Evolutionary conservation across 306 rosid genomes (phyloP).

Genomic region (Alnus rubra): DNA sequence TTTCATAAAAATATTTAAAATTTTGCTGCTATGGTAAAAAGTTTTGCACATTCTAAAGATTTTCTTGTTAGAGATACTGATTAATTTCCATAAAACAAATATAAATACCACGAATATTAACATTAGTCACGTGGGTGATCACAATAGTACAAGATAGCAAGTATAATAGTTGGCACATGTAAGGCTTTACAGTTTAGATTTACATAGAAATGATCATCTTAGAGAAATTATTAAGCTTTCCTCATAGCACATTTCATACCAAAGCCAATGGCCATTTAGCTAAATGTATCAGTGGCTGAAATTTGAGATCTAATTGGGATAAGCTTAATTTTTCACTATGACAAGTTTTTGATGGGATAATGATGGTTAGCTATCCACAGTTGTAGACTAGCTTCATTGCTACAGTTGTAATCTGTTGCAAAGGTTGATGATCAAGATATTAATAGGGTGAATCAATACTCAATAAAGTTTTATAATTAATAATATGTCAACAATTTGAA

Average conservation of each 20-base stretch:
- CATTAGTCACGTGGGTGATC: neutral
- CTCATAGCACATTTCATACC: slow-evolving; percentile 39
- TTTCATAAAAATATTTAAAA: neutral
- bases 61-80: neutral
- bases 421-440: slow-evolving; percentile 9
- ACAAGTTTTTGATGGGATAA: slow-evolving; percentile 35
- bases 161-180: neutral
- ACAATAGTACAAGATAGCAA: neutral
- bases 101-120: neutral
- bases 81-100: neutral
- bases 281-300: neutral
- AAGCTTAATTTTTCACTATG: slow-evolving; percentile 31
- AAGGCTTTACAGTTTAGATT: neutral
- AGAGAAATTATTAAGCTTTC: slow-evolving; percentile 29
- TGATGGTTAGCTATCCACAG: slow-evolving; percentile 28
- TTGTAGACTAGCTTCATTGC: slow-evolving; percentile 34
- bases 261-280: slow-evolving; percentile 29
- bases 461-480: neutral
- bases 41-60: neutral
- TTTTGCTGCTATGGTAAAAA: neutral
- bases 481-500: slow-evolving; percentile 22
- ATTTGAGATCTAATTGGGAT: slow-evolving; percentile 20
- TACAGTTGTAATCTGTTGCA: slow-evolving; percentile 69
- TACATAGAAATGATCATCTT: slow-evolving; percentile 43
- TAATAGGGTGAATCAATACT: neutral